Evolutionary conservation across 2,329 filamentous ascomycete species (phyloP), one percentile per base, ranked within the genome.

Genomic region (Thelonectria olida): DNA sequence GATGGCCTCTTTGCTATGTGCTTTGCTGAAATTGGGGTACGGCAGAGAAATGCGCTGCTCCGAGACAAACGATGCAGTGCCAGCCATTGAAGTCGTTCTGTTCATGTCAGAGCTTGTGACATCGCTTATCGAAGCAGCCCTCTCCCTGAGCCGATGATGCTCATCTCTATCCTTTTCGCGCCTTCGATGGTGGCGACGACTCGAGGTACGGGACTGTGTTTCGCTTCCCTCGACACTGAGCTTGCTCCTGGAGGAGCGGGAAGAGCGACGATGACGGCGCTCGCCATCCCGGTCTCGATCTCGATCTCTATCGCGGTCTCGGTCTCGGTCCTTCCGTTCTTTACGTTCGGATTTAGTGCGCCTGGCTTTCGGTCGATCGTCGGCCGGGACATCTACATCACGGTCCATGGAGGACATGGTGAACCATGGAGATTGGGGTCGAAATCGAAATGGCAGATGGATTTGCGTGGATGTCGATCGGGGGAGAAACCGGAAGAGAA

Each of bases 1-100:
- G 54, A 97, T 87, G 44, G 88, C 87, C 79, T 97, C 95, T 77
- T 93, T 96, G 82, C 93, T 96, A 76, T 97, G 92, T 12, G 91
- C 91, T 79, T 96, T 97, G 79, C 92, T 96, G 77, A 96, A 93
- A 10, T 85, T 84, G 2, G 93, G 92, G 74, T 97, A 97, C 7
- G 92, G 90, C 41, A 91, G 74, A 63, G 84, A 85, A 31, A 81
- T 74, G 25, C 83, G 82, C n/a, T n/a, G n/a, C 54, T 84, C 81
- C 15, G 69, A 70, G 22, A 71, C 54, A 28, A 71, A 63, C 28
- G 69, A 72, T 13, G 41, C 25, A 3, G 67, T 66, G 61, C 75
- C 79, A 44, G 77, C 74, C 20, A 79, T 63, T 20, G 73, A 74
- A 7, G 56, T 36, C 7, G 75, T 73, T 45, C 72, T 75, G 52